A percentile compares a stretch with the other conserved stretches of the same genome.
Evolutionary conservation across 495 filamentous ascomycete genomes (phyloP).

Genomic region (Neurospora terricola): DNA sequence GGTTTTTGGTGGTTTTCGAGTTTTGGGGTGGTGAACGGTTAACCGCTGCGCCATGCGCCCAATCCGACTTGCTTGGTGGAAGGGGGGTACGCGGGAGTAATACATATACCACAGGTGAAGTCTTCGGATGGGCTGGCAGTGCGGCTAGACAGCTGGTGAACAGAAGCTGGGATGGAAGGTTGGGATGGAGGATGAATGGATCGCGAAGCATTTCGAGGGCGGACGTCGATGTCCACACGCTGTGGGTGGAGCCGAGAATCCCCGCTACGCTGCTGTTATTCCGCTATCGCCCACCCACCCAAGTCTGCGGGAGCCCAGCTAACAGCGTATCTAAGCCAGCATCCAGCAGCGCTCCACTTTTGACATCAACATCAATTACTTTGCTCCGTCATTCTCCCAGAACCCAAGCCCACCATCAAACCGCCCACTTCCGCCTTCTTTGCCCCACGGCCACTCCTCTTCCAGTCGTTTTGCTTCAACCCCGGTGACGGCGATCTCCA

Average conservation of each 20-base stretch:
- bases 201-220: no score
- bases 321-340: not conserved
- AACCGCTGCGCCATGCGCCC: not conserved
- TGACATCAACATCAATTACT: not conserved
- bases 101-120: no score
- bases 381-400: not conserved
- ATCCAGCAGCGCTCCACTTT: not conserved
- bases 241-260: no score
- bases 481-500: fast-evolving
- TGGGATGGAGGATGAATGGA: not conserved
- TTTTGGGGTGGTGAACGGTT: not conserved
- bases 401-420: not conserved
- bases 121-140: no score
- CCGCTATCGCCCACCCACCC: not conserved
- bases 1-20: not conserved
- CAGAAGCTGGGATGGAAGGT: not conserved
- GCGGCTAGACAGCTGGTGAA: no score
- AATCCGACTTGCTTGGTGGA: no score
- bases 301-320: not conserved
- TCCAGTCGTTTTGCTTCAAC: not conserved
- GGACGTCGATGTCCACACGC: no score
- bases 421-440: not conserved
- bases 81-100: no score
- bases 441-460: not conserved
- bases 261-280: not conserved